Percentiles rank a stretch among this genome's conserved stretches.
phyloP scores from a whole-genome alignment of 768 basidiomycete genomes.

The Mycena rosella region DNA sequence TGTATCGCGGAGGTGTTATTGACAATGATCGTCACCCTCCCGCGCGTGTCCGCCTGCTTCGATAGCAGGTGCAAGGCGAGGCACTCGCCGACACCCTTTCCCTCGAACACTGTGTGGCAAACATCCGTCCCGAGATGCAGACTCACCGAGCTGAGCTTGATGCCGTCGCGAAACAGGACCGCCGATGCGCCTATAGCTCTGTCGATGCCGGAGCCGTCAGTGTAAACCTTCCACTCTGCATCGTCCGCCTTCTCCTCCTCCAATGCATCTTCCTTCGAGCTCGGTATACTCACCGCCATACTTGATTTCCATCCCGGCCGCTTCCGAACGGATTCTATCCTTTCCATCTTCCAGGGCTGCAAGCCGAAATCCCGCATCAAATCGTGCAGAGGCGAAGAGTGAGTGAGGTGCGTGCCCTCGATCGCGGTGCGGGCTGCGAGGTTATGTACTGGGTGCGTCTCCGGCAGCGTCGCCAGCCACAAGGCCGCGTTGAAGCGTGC shows the following conservation, averaged over 20 bases:
- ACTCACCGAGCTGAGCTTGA: background rate
- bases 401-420: too few relatives aligned
- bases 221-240: slow-evolving; percentile 21
- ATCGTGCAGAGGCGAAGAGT: background rate
- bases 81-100: slow-evolving; percentile 38
- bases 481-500: background rate
- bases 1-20: slow-evolving; percentile 39
- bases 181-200: slow-evolving; percentile 39
- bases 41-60: background rate
- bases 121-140: background rate
- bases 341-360: background rate
- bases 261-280: too few relatives aligned
- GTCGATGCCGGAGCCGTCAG: slow-evolving; percentile 36
- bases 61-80: slow-evolving; percentile 33
- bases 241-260: background rate
- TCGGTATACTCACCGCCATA: too few relatives aligned
- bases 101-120: slow-evolving; percentile 42
- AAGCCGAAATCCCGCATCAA: background rate
- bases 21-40: slow-evolving; percentile 9
- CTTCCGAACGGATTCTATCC: slow-evolving; percentile 1
- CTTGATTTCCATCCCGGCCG: background rate
- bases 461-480: too few relatives aligned
- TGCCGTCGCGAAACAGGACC: slow-evolving; percentile 21
- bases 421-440: too few relatives aligned
- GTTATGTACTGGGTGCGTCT: background rate